Percentiles rank a stretch among this genome's conserved stretches.
Conservation (phyloP, 371 early-diverging fungal species). For the Lichtheimia ornata region DNA sequence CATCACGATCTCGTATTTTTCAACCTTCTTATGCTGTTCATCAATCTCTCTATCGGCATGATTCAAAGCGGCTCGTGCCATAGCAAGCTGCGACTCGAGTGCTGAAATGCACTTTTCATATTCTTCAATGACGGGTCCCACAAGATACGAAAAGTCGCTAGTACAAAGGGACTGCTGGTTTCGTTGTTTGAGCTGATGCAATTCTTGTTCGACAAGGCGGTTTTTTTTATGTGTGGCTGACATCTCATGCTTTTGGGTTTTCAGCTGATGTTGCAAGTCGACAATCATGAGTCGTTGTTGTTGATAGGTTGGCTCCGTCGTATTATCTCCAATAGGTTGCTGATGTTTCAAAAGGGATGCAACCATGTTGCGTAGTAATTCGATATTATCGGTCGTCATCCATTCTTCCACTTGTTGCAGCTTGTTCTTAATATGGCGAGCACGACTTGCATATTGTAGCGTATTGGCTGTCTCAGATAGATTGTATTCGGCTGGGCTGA, state of each 20-base stretch:
- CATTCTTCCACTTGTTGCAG: slow-evolving; percentile 65
- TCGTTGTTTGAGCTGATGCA: slow-evolving; percentile 16
- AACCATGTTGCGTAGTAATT: slow-evolving; percentile 59
- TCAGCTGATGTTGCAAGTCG: slow-evolving; percentile 18
- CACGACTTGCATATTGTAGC: slow-evolving; percentile 89
- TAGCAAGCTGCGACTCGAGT: slow-evolving; percentile 58
- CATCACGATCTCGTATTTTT: slow-evolving; percentile 28
- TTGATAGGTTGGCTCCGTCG: neutral
- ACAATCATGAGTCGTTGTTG: slow-evolving; percentile 29
- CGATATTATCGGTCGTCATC: slow-evolving; percentile 60
- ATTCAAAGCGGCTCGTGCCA: slow-evolving; percentile 54
- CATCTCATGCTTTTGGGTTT: slow-evolving; percentile 19
- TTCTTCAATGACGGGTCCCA: slow-evolving; percentile 70
- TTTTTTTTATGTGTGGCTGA: slow-evolving; percentile 19
- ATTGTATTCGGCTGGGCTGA: slow-evolving; percentile 78
- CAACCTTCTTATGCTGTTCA: slow-evolving; percentile 51
- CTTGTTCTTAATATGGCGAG: slow-evolving; percentile 84
- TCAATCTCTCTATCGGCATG: slow-evolving; percentile 50
- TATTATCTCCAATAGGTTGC: slow-evolving; percentile 1
- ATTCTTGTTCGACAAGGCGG: slow-evolving; percentile 16
- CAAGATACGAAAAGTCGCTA: slow-evolving; percentile 55
- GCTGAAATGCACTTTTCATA: slow-evolving; percentile 63
- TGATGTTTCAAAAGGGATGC: slow-evolving; percentile 52
- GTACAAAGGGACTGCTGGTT: neutral
- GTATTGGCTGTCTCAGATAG: slow-evolving; percentile 91